Conservation (phyloP, 148 eudicot species). For the Bassia scoparia region DNA sequence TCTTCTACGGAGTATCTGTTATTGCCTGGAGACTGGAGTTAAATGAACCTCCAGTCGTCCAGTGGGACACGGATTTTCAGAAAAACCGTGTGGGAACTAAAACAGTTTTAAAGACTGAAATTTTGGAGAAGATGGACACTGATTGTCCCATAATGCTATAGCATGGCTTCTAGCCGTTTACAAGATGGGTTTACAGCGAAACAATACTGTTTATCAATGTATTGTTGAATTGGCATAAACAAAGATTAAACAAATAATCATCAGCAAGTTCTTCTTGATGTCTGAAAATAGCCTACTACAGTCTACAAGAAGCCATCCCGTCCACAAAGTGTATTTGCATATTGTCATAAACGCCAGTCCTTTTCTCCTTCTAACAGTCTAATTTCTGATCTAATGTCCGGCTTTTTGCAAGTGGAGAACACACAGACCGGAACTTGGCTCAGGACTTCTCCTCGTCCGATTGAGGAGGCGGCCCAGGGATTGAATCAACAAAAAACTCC, state of each 20-base stretch:
- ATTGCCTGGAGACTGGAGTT: no score
- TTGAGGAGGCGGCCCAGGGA: conserved; percentile 61
- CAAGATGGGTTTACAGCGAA: background rate
- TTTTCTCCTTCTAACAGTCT: background rate
- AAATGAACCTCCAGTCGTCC: no score
- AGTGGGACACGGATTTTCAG: no score
- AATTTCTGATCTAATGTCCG: background rate
- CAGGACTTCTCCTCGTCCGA: conserved; percentile 70
- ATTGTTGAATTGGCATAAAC: conserved; percentile 6
- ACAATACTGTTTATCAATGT: background rate
- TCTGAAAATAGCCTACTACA: background rate
- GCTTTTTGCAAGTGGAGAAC: background rate
- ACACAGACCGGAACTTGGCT: conserved; percentile 16
- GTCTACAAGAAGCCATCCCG: background rate
- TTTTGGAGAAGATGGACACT: conserved; percentile 3
- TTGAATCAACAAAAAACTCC: conserved; percentile 89
- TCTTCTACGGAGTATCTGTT: no score
- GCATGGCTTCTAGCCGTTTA: background rate
- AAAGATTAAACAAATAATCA: background rate
- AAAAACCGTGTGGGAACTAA: background rate
- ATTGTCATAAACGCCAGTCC: background rate
- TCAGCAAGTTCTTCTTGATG: background rate
- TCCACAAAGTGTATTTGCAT: background rate
- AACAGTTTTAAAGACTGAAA: background rate
- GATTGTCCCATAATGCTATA: no score